Percentiles rank a stretch among this genome's conserved stretches.
Conservation (phyloP, 805 yeast genomes). For the Nakazawaea laoshanensis region DNA sequence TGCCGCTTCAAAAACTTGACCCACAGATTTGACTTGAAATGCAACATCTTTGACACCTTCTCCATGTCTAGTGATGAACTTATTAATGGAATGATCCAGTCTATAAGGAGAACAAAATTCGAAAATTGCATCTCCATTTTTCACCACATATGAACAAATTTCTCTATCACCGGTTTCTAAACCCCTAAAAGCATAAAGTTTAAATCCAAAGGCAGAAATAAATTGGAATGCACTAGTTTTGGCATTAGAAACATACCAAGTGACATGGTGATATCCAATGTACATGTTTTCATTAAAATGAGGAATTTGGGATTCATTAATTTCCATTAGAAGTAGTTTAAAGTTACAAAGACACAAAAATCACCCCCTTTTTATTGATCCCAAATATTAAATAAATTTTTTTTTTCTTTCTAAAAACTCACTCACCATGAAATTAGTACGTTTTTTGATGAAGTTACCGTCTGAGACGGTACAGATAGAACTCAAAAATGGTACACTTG, state of each 20-base stretch:
- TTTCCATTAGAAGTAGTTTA: too few species aligned
- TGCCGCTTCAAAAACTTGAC: conserved; percentile 35
- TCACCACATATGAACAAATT: conserved; percentile 51
- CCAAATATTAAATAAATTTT: too few species aligned
- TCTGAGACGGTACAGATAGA: conserved; percentile 88
- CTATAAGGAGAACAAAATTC: conserved; percentile 34
- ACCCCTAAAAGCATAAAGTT: conserved; percentile 52
- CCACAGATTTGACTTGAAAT: conserved; percentile 49
- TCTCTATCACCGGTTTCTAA: conserved; percentile 59
- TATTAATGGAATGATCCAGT: conserved; percentile 25
- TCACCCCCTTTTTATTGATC: too few species aligned
- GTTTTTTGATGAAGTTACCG: conserved; percentile 76
- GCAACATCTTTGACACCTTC: conserved; percentile 78
- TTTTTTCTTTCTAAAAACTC: too few species aligned
- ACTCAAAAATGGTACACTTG: conserved; percentile 81
- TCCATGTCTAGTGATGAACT: conserved; percentile 51
- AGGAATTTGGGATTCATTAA: conserved; percentile 12
- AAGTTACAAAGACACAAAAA: too few species aligned
- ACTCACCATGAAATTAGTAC: conserved; percentile 68
- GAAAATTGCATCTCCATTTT: conserved; percentile 44
- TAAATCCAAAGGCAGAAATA: conserved; percentile 52
- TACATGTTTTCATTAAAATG: neutral
- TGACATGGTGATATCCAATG: conserved; percentile 53
- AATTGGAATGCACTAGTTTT: conserved; percentile 51
- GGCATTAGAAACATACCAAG: conserved; percentile 70